phyloP scores from a whole-genome alignment of 164 flowering plant genomes.

The Cinnamomum chago region DNA sequence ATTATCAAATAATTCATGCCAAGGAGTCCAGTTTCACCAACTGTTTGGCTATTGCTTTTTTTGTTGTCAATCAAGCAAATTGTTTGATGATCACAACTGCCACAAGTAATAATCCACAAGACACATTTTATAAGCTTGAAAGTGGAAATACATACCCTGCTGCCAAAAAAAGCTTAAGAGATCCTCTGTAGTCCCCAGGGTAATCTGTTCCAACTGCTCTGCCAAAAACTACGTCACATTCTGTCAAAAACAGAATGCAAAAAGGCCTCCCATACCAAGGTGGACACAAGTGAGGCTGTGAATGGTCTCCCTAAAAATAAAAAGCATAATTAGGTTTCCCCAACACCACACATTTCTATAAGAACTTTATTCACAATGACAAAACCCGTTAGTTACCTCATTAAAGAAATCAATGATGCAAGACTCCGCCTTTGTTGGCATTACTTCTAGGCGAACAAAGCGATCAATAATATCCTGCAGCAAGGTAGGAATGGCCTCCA shows the following conservation, averaged over 20 bases:
- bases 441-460: slow-evolving; percentile 41
- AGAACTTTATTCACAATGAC: not conserved
- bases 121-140: not conserved
- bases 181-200: slow-evolving; percentile 75
- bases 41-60: too few relatives aligned
- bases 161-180: slow-evolving; percentile 60
- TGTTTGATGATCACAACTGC: too few relatives aligned
- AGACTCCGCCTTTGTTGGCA: slow-evolving; percentile 57
- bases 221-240: slow-evolving; percentile 80
- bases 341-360: not conserved
- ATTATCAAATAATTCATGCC: not conserved
- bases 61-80: too few relatives aligned
- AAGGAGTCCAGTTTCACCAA: too few relatives aligned
- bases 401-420: slow-evolving; percentile 65
- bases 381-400: slow-evolving; percentile 38
- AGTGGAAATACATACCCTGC: slow-evolving; percentile 58
- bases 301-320: slow-evolving; percentile 69
- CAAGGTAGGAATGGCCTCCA: slow-evolving; percentile 60
- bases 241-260: slow-evolving; percentile 58
- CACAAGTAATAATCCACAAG: not conserved
- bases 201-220: slow-evolving; percentile 48
- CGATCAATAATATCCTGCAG: slow-evolving; percentile 67
- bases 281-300: slow-evolving; percentile 67
- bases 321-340: not conserved
- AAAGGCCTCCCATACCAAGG: slow-evolving; percentile 76